Evolutionary conservation across 169 alveolate genomes (phyloP), one percentile per base, ranked within the genome.

Genomic region (Plasmodium chabaudi): DNA sequence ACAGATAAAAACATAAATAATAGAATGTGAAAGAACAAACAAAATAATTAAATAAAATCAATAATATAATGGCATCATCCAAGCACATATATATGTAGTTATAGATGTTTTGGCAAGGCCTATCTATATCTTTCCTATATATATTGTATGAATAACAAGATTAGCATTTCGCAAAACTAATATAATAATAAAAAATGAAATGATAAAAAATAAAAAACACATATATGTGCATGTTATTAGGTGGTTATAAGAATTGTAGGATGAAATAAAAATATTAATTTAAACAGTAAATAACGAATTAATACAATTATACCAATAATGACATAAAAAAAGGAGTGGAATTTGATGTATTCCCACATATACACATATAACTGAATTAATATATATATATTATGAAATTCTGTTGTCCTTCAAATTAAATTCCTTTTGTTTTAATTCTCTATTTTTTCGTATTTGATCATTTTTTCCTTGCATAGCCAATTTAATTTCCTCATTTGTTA

Each of bases 401-500:
- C 90, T 67, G 17, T 39, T 82, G 73, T 82, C 90, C 57, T 82
- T 82, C 75, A 82, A 82, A 49, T 69, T 82, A 49, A 25, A 82
- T 27, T 82, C 90, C 27, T 82, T 82, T 44, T 82, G 86, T 13
- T 64, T 69, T 19, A 59, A 51, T 73, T 86, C 86, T 46, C 82
- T 46, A 17, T 61, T 65, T 47, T 74, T 72, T 34, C 87, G 88
- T 19, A 93, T 93, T 61, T 92, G 94, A 17, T 75, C 88, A 71
- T 74, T 46, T 64, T 88, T 91, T 9, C 96, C 96, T 44, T 87
- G 94, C 59, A 93, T 77, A 44, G 95, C 96, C 47, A 88, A 74
- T 57, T 69, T 75, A 17, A 94, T 93, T 88, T 93, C 97, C 19
- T 92, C 96, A 49, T 94, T 94, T 6, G 92, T 87, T 25, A 95